A percentile compares a stretch with the other conserved stretches of the same genome.
Conservation (phyloP, 306 rosid genomes). For the Gleditsia sinensis region DNA sequence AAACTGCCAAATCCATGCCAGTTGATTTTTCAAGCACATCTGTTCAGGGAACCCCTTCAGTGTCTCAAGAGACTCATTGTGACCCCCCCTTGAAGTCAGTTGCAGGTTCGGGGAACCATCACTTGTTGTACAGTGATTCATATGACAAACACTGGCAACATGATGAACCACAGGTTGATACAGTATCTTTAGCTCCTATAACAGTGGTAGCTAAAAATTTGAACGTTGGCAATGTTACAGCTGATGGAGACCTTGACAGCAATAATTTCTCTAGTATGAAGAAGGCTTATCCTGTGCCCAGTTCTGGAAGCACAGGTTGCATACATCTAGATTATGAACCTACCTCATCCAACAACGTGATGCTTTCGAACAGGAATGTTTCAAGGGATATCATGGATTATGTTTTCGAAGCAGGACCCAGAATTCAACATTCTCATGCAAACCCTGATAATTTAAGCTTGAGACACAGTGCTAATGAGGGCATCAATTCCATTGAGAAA, state of each 20-base stretch:
- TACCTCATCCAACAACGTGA: slow-evolving; percentile 45
- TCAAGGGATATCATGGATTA: slow-evolving; percentile 41
- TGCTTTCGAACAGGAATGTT: slow-evolving; percentile 34
- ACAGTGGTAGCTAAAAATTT: slow-evolving; percentile 35
- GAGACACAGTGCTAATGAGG: slow-evolving; percentile 44
- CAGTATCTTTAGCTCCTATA: slow-evolving; percentile 40
- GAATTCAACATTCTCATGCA: slow-evolving; percentile 36
- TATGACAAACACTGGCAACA: slow-evolving; percentile 39
- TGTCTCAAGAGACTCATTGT: slow-evolving; percentile 42
- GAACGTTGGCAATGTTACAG: slow-evolving; percentile 34
- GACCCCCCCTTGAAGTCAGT: slow-evolving; percentile 36
- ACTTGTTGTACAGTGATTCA: slow-evolving; percentile 31
- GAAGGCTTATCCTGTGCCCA: slow-evolving; percentile 35
- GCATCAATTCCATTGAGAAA: slow-evolving; percentile 47
- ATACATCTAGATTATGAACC: slow-evolving; percentile 55
- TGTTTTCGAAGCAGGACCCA: slow-evolving; percentile 39
- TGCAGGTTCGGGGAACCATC: slow-evolving; percentile 35
- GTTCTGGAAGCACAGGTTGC: slow-evolving; percentile 27
- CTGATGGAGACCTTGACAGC: slow-evolving; percentile 37
- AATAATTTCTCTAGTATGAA: slow-evolving; percentile 33
- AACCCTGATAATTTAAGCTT: slow-evolving; percentile 42
- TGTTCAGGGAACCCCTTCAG: slow-evolving; percentile 33
- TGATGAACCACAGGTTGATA: slow-evolving; percentile 39
- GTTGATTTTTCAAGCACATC: slow-evolving; percentile 44
- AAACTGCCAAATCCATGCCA: slow-evolving; percentile 35